phyloP scores from a whole-genome alignment of 2,329 filamentous ascomycete species.

The Colletotrichum sp. region DNA sequence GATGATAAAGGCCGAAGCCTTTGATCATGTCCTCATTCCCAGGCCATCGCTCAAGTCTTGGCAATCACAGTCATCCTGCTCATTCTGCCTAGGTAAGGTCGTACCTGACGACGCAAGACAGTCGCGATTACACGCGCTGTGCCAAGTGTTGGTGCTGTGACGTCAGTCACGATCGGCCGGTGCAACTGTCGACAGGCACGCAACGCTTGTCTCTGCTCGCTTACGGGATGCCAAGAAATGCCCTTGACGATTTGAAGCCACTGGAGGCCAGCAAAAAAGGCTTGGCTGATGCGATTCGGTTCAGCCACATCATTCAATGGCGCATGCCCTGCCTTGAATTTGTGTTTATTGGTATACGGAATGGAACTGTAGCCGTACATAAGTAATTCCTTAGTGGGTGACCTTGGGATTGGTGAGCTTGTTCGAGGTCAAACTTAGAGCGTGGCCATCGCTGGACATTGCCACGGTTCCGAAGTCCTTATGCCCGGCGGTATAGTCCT shows the following conservation, averaged over 20 bases:
- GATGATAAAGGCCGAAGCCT: neutral
- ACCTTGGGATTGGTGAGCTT: too few species aligned
- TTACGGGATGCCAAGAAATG: neutral
- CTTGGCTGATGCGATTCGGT: slow-evolving; percentile 14
- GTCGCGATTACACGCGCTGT: neutral
- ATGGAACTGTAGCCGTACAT: neutral
- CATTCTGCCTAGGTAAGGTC: neutral
- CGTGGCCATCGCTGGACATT: neutral
- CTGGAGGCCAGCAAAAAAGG: slow-evolving; percentile 3
- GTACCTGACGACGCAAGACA: neutral
- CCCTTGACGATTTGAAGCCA: neutral
- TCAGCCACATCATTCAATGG: slow-evolving; percentile 2
- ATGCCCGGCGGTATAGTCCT: neutral
- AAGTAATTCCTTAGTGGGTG: too few species aligned
- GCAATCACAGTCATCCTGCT: neutral
- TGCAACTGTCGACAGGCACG: neutral
- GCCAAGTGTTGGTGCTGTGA: slow-evolving; percentile 1
- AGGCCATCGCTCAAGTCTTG: neutral
- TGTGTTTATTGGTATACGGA: fast-evolving
- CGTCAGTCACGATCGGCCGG: neutral
- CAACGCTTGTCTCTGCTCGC: neutral
- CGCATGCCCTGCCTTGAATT: neutral
- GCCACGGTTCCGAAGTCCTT: neutral
- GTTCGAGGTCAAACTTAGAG: neutral
- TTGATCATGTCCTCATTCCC: neutral